phyloP scores from a whole-genome alignment of 768 basidiomycete genomes.

The Candolleomyces efflorescens region DNA sequence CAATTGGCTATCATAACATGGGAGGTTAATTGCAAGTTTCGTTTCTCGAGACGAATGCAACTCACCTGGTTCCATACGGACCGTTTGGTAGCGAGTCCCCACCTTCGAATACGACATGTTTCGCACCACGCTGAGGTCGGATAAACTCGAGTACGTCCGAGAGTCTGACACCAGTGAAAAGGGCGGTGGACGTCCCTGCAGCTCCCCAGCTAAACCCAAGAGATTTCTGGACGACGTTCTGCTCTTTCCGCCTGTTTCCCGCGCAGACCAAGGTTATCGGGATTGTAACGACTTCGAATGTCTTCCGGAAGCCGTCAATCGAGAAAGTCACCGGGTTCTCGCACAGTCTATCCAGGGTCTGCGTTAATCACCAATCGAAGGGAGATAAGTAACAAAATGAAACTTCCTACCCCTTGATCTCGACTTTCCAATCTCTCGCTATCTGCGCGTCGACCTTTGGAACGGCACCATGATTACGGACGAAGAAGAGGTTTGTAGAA shows the following conservation, averaged over 20 bases:
- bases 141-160: constrained; percentile 48
- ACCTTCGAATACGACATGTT: constrained; percentile 59
- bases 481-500: constrained; percentile 48
- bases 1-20: constrained; percentile 21
- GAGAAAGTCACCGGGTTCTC: constrained; percentile 32
- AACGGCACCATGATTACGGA: constrained; percentile 62
- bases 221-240: constrained; percentile 54
- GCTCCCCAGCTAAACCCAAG: constrained; percentile 57
- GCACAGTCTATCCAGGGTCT: constrained; percentile 27
- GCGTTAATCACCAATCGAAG: constrained; percentile 1
- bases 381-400: not conserved
- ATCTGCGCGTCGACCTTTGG: constrained; percentile 38
- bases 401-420: constrained; percentile 34
- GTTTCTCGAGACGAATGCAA: not conserved
- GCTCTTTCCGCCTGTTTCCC: constrained; percentile 63
- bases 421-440: constrained; percentile 40
- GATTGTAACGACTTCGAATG: constrained; percentile 50
- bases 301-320: constrained; percentile 37
- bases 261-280: constrained; percentile 63
- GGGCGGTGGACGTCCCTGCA: constrained; percentile 46
- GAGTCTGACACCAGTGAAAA: constrained; percentile 58
- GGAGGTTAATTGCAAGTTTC: not conserved
- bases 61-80: constrained; percentile 48
- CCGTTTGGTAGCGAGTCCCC: constrained; percentile 54
- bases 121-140: constrained; percentile 32